A percentile compares a stretch with the other conserved stretches of the same genome.
phyloP scores from a whole-genome alignment of 1,139 yeast genomes.

The Hyphopichia wangnamkhiaoensis region DNA sequence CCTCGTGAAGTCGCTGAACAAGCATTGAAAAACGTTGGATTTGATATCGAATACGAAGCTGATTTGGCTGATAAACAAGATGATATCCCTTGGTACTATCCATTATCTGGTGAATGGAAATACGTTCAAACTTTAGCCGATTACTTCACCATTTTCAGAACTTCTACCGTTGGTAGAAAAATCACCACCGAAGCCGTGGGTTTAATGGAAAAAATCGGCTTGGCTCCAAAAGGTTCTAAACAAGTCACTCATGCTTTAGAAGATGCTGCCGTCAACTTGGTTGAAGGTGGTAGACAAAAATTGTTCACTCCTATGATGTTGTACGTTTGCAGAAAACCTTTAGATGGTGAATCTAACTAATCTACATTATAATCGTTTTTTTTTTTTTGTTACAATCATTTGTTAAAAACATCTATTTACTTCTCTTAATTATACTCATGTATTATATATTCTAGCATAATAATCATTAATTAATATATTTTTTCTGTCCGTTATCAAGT shows the following conservation, averaged over 20 bases:
- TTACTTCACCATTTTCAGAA: constrained; percentile 82
- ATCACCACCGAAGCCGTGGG: constrained; percentile 82
- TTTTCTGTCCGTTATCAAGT: too few relatives aligned
- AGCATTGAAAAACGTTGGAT: constrained; percentile 87
- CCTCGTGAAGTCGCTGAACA: constrained; percentile 78
- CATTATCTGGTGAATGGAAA: constrained; percentile 91
- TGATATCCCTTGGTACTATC: constrained; percentile 97
- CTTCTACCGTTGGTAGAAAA: constrained; percentile 82
- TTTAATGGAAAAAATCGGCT: constrained; percentile 74
- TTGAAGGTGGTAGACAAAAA: constrained; percentile 86
- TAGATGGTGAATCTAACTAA: constrained; percentile 13
- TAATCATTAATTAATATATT: too few relatives aligned
- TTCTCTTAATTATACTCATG: too few relatives aligned
- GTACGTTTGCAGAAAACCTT: constrained; percentile 81
- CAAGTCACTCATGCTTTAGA: constrained; percentile 92
- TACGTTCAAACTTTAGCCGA: constrained; percentile 81
- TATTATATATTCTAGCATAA: too few relatives aligned
- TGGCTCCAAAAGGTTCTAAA: constrained; percentile 92
- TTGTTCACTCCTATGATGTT: constrained; percentile 97
- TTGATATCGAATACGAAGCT: constrained; percentile 68
- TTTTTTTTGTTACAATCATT: too few relatives aligned
- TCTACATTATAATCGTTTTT: too few relatives aligned
- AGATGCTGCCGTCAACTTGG: constrained; percentile 95
- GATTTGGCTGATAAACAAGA: constrained; percentile 86
- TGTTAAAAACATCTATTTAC: too few relatives aligned